phyloP scores from a whole-genome alignment of 306 rosid species.

The Glycine tomentella region DNA sequence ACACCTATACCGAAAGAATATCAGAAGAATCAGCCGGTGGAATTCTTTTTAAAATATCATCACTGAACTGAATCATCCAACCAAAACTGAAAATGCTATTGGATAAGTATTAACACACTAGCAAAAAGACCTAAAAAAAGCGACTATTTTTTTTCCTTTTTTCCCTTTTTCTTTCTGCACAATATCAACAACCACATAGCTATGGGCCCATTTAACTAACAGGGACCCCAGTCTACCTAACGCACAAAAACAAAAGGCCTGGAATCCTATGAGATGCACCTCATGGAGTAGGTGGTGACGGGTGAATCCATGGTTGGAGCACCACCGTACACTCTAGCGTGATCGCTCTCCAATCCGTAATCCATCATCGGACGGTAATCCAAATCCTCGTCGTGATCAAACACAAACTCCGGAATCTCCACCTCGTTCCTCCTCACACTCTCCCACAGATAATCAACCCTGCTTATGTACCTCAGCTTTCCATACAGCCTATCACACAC shows the following conservation, averaged over 20 bases:
- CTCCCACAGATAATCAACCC: constrained; percentile 87
- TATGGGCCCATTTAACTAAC: constrained; percentile 8
- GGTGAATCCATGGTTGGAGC: constrained; percentile 70
- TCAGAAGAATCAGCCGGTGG: not conserved
- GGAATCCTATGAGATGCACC: constrained; percentile 77
- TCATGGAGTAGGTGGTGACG: constrained; percentile 79
- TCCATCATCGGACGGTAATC: constrained; percentile 96
- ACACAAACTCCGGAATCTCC: constrained; percentile 80
- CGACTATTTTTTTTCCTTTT: not conserved
- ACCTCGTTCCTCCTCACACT: constrained; percentile 76
- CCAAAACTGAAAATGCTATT: not conserved
- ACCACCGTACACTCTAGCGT: constrained; percentile 71
- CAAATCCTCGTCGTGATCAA: constrained; percentile 92
- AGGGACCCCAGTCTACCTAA: constrained; percentile 11
- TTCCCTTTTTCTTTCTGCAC: constrained; percentile 9
- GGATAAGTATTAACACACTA: constrained; percentile 21
- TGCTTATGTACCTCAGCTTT: constrained; percentile 79
- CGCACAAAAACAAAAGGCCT: not conserved
- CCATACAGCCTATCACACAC: constrained; percentile 74
- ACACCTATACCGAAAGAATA: not conserved
- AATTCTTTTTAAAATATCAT: not conserved
- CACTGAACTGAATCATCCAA: not conserved
- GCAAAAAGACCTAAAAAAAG: not conserved
- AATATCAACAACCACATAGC: constrained; percentile 32
- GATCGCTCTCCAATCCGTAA: constrained; percentile 91